Evolutionary conservation across 768 basidiomycete genomes (phyloP), one percentile per base, ranked within the genome.

Genomic region (Trametes cingulata): DNA sequence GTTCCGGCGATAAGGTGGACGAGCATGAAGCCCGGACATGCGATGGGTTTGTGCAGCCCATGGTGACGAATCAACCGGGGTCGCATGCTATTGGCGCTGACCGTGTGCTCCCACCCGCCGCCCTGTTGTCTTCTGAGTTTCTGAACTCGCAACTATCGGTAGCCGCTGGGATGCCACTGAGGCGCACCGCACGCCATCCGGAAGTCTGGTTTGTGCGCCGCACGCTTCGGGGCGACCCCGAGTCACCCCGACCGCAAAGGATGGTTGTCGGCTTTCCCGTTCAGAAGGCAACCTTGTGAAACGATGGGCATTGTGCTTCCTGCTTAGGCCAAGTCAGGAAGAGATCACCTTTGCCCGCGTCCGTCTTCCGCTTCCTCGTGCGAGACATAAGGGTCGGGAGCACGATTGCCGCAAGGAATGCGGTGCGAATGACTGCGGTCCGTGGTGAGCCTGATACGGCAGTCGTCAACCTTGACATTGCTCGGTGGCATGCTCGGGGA

Each of bases 1-100:
- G 37, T 39, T 20, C 55, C 55, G 61, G 61, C 55, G 61, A 62
- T 62, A 62, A 61, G 60, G 60, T 45, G 60, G 60, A 43, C 41
- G 49, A 52, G 20, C 46, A 29, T 35, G 29, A 22, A 33, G 43
- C 10, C 54, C 54, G 45, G 20, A 33, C 42, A 36, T 55, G 53
- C 54, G 43, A 39, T 9, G 19, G 20, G 19, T 17, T 19, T 36
- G 27, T 40, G 17, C 20, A 27, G 27, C 29, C 20, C 47, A n/a
- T 50, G 35, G 53, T 35, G 60, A 56, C 60, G 52, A 43, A 61
- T 50, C 53, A 54, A 41, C 19, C 47, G 19, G 29, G 33, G 14
- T 13, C 48, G 60, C 60, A 55, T 62, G 47, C 42, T 45, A 37
- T 41, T 55, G 48, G 48, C 48, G 57, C 47, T 15, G 20, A 42